A percentile compares a stretch with the other conserved stretches of the same genome.
Evolutionary conservation across 2,329 filamentous ascomycete genomes (phyloP).

Genomic region (Paraconiothyrium brasiliense): DNA sequence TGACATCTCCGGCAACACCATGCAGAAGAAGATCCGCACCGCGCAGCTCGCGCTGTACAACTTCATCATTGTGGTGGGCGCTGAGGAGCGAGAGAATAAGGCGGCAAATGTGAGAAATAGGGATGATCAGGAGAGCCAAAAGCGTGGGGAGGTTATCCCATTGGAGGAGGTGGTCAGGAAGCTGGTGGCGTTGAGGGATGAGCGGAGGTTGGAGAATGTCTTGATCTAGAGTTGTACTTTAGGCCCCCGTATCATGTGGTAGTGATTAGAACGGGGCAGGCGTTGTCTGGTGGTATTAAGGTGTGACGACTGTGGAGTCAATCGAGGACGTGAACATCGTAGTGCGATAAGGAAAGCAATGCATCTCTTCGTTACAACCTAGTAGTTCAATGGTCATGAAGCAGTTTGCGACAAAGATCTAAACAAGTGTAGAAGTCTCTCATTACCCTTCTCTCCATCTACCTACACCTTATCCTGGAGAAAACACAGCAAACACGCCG

Average conservation of each 20-base stretch:
- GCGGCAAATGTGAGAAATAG: conserved; percentile 72
- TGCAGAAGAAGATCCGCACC: conserved; percentile 89
- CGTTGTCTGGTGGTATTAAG: no score
- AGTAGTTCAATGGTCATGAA: no score
- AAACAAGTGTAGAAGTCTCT: background rate
- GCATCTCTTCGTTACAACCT: background rate
- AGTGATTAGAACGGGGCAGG: no score
- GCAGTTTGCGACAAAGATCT: background rate
- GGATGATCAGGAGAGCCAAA: conserved; percentile 69
- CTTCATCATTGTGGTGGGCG: conserved; percentile 78
- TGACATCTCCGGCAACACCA: conserved; percentile 78
- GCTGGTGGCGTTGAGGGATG: conserved; percentile 58
- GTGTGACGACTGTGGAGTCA: no score
- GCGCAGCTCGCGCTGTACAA: conserved; percentile 85
- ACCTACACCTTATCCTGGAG: background rate
- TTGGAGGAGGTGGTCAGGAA: conserved; percentile 67
- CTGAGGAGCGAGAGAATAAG: conserved; percentile 66
- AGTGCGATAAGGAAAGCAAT: background rate
- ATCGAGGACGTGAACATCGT: no score
- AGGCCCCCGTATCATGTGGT: no score
- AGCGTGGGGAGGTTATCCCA: conserved; percentile 68
- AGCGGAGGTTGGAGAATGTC: conserved; percentile 49
- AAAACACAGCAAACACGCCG: background rate
- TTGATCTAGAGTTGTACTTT: conserved; percentile 21
- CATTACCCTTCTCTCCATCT: conserved; percentile 5